Base-by-base conservation (phyloP, 352 stramenopile species). In the Phytopythium oedochilum region DNA sequence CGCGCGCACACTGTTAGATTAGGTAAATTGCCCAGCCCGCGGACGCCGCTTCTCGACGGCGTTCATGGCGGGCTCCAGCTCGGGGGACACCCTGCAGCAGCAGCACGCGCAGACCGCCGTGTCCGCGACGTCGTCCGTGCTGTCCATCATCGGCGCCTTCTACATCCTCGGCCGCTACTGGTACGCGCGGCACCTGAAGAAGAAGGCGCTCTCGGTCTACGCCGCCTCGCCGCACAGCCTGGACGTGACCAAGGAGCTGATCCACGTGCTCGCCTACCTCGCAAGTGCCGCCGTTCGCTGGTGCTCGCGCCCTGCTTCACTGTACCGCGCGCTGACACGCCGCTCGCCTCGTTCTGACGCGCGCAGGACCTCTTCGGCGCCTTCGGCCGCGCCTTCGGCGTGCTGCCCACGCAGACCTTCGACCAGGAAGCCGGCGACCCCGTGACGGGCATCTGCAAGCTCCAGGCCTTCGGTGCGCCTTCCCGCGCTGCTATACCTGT, bases 131-230 rank as follows among this genome's bases (percentile, higher is more conserved):
- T 90, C 80, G n/a, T 90, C 80, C 15, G 67, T 73, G 23, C 73
- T 94, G 34, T 92, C 84, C 35, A 89, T 92, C 48, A 71, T 92
- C 59, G 82, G 84, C 39, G 72, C 68, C 51, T 69, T 90, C 34
- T 94, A 94, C 68, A 94, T 94, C 58, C 76, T 94, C 32, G 75
- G 80, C 5, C 78, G 81, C 48, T 92, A 92, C 53, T 92, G 79
- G 82, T 88, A 90, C 58, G 73, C 70, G 48, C 77, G 77, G 1
- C 63, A 75, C 38, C 60, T 78, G 28, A 82, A 80, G 49, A 58
- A 70, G 57, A 70, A 78, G 34, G 64, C 66, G 42, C 65, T 77
- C 34, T 74, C 69, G 25, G 61, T 77, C 46, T 77, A 74, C 59
- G 64, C 69, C 3, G 57, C 55, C 5, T 66, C 67, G 2, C 62